A percentile compares a stretch with the other conserved stretches of the same genome.
These are phyloP conservation scores for Exidia glandulosa DNA, from an alignment of 768 basidiomycete species.

Conservation along the genomic window DNA sequence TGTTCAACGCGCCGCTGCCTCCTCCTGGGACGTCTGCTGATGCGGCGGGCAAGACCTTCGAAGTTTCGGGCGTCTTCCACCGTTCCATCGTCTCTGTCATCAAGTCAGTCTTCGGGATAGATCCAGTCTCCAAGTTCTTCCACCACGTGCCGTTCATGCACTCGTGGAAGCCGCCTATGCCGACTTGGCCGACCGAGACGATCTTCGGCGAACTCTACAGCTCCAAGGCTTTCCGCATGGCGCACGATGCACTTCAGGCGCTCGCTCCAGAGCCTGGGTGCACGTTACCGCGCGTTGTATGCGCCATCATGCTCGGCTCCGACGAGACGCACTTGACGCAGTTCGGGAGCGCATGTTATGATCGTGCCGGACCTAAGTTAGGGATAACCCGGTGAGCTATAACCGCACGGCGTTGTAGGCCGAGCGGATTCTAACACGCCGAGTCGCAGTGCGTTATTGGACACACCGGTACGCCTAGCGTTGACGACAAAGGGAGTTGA, in stretches of 20 bases:
- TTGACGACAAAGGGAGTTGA: too few relatives aligned
- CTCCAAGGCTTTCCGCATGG: slow-evolving; percentile 13
- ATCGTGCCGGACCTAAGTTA: too few relatives aligned
- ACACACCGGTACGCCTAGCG: too few relatives aligned
- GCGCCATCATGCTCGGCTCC: slow-evolving; percentile 21
- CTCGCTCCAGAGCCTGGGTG: slow-evolving; percentile 12
- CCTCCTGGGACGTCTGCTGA: neutral
- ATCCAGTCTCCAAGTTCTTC: slow-evolving; percentile 5
- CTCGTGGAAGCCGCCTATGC: slow-evolving; percentile 13
- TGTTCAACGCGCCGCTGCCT: neutral
- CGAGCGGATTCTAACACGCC: too few relatives aligned
- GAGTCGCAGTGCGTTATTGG: too few relatives aligned
- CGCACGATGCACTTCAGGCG: slow-evolving; percentile 13
- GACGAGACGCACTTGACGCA: slow-evolving; percentile 21
- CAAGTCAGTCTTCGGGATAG: neutral
- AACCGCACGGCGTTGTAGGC: too few relatives aligned
- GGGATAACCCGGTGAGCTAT: too few relatives aligned
- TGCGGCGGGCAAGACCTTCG: neutral
- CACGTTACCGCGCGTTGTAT: slow-evolving; percentile 11
- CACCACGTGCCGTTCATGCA: slow-evolving; percentile 20
- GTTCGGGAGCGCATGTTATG: too few relatives aligned
- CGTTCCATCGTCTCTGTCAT: neutral
- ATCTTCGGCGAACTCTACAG: slow-evolving; percentile 17
- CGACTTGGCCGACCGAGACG: slow-evolving; percentile 5
- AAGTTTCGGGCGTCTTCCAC: neutral